Percentiles rank a stretch among this genome's conserved stretches.
Conservation (phyloP, 2,329 filamentous ascomycete species). For the Hypoxylon sp. region DNA sequence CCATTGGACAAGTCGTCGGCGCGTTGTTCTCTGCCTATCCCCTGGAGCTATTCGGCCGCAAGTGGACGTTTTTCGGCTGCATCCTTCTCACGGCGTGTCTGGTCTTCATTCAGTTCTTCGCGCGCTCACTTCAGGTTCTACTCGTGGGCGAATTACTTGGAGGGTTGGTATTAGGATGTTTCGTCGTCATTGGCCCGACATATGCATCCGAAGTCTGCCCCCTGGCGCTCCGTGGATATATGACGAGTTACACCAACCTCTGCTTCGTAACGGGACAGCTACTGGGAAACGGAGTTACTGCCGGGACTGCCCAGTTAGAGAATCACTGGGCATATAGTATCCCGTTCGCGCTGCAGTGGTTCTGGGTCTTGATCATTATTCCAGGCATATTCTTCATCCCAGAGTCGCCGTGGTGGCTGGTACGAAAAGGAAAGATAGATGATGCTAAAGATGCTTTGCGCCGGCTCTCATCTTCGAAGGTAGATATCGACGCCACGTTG, state of each 20-base stretch:
- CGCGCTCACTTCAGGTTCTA: slow-evolving; percentile 67
- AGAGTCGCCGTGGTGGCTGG: slow-evolving; percentile 67
- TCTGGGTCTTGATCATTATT: slow-evolving; percentile 63
- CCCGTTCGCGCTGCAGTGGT: slow-evolving; percentile 66
- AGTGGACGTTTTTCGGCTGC: slow-evolving; percentile 62
- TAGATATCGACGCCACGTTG: slow-evolving; percentile 65
- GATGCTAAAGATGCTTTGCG: slow-evolving; percentile 60
- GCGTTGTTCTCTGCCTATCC: slow-evolving; percentile 65
- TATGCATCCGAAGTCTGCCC: slow-evolving; percentile 75
- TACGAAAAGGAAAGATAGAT: slow-evolving; percentile 59
- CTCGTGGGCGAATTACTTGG: slow-evolving; percentile 74
- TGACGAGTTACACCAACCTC: slow-evolving; percentile 73
- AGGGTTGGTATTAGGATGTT: slow-evolving; percentile 73
- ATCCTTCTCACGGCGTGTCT: slow-evolving; percentile 64
- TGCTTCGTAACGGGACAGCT: slow-evolving; percentile 75
- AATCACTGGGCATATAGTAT: slow-evolving; percentile 66
- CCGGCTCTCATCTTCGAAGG: slow-evolving; percentile 62
- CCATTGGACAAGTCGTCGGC: slow-evolving; percentile 70
- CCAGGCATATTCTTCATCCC: slow-evolving; percentile 63
- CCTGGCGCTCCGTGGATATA: slow-evolving; percentile 68
- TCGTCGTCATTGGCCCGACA: slow-evolving; percentile 70
- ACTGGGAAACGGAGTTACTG: slow-evolving; percentile 64
- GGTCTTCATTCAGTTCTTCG: slow-evolving; percentile 75
- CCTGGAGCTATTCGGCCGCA: slow-evolving; percentile 63
- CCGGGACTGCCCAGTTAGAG: slow-evolving; percentile 58